These are phyloP conservation scores for Lactarius sanguifluus DNA, from an alignment of 768 basidiomycete species.

Conservation along the genomic window DNA sequence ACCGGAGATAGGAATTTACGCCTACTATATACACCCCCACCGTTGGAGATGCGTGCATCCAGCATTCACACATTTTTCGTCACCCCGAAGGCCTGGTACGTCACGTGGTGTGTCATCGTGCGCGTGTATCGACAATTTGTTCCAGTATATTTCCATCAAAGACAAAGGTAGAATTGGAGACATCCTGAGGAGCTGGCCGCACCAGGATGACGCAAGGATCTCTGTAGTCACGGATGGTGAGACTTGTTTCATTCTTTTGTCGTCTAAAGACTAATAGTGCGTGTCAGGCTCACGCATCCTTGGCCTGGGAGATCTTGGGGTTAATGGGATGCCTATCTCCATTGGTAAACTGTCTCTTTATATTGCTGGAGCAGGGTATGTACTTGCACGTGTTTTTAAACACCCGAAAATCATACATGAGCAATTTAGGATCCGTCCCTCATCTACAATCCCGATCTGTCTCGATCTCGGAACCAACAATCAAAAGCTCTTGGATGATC, in stretches of 20 bases:
- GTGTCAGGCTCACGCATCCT: conserved; percentile 81
- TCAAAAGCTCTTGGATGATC: conserved; percentile 74
- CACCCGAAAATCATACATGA: neutral
- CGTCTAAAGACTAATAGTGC: neutral
- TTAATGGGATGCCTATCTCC: conserved; percentile 85
- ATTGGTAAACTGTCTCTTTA: conserved; percentile 94
- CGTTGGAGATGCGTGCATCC: conserved; percentile 87
- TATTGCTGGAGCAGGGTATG: conserved; percentile 84
- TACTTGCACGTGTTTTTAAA: conserved; percentile 11
- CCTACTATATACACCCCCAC: conserved; percentile 93
- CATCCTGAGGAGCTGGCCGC: conserved; percentile 73
- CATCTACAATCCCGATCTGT: conserved; percentile 78
- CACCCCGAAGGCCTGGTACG: conserved; percentile 68
- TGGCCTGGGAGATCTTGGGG: conserved; percentile 80
- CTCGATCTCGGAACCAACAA: conserved; percentile 92
- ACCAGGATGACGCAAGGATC: conserved; percentile 74
- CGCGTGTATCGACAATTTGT: neutral
- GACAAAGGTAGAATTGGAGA: conserved; percentile 79
- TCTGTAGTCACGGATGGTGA: conserved; percentile 89
- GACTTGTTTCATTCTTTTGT: conserved; percentile 26
- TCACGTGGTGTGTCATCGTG: neutral
- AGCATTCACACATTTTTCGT: conserved; percentile 77
- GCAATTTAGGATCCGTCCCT: conserved; percentile 61
- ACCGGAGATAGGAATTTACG: conserved; percentile 46
- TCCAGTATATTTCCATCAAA: conserved; percentile 73